These are phyloP conservation scores for Lactarius deliciosus DNA, from an alignment of 768 basidiomycete genomes.

Conservation along the genomic window DNA sequence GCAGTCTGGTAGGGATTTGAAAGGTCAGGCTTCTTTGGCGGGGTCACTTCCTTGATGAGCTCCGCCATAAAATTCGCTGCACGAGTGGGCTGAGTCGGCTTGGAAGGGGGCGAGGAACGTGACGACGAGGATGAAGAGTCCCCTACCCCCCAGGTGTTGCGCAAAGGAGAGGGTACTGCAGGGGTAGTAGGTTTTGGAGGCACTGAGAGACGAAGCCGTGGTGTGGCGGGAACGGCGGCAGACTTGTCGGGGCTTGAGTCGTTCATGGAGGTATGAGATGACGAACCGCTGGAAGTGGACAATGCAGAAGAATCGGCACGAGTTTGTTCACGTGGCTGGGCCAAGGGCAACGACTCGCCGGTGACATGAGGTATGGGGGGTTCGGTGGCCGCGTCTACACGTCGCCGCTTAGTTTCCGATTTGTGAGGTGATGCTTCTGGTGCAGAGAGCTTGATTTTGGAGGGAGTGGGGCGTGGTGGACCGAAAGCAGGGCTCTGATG, in stretches of 20 bases:
- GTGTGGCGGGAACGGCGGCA: slow-evolving; percentile 26
- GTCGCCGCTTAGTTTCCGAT: slow-evolving; percentile 61
- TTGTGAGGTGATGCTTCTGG: slow-evolving; percentile 39
- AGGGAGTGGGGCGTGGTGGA: slow-evolving; percentile 45
- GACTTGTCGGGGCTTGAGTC: slow-evolving; percentile 27
- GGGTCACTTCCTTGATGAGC: slow-evolving; percentile 69
- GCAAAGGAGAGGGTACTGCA: slow-evolving; percentile 68
- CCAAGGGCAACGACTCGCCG: slow-evolving; percentile 21
- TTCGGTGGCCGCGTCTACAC: slow-evolving; percentile 50
- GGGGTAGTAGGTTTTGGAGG: slow-evolving; percentile 56
- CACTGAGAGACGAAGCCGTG: slow-evolving; percentile 32
- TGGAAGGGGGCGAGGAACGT: slow-evolving; percentile 28
- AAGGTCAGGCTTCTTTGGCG: slow-evolving; percentile 60
- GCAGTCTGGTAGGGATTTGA: slow-evolving; percentile 78
- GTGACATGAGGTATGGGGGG: slow-evolving; percentile 39
- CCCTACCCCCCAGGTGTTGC: slow-evolving; percentile 64
- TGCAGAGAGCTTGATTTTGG: slow-evolving; percentile 45
- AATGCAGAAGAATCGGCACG: slow-evolving; percentile 15
- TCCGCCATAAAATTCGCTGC: slow-evolving; percentile 69
- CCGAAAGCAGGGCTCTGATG: slow-evolving; percentile 75
- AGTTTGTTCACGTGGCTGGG: slow-evolving; percentile 23
- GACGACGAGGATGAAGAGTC: slow-evolving; percentile 40
- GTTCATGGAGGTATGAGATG: slow-evolving; percentile 22
- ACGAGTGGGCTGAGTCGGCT: slow-evolving; percentile 52
- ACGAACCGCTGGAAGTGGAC: slow-evolving; percentile 21